Evolutionary conservation across 1,284 basidiomycete species (phyloP).

Genomic region (Mycosarcoma mackinlayi): DNA sequence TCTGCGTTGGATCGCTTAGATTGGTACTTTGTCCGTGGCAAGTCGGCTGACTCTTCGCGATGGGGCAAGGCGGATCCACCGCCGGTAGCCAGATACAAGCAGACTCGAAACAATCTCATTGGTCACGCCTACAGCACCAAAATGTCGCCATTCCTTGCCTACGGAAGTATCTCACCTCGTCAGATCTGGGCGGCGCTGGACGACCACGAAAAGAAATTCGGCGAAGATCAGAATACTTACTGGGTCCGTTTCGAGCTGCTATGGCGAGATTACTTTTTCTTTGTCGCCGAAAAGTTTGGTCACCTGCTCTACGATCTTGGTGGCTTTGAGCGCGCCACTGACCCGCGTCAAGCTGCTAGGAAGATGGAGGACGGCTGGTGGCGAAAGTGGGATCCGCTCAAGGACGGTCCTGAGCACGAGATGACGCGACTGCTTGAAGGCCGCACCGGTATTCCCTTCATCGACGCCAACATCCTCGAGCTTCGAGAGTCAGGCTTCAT

Average conservation of each 20-base stretch:
- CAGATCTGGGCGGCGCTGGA: conserved; percentile 69
- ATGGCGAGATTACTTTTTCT: conserved; percentile 74
- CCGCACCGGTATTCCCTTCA: conserved; percentile 72
- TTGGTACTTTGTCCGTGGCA: conserved; percentile 65
- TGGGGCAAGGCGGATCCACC: conserved; percentile 64
- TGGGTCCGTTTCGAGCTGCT: conserved; percentile 73
- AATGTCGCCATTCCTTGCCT: conserved; percentile 72
- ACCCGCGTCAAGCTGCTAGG: conserved; percentile 69
- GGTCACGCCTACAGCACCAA: conserved; percentile 73
- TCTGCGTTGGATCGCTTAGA: conserved; percentile 61
- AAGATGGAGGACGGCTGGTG: conserved; percentile 67
- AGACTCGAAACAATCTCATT: conserved; percentile 73
- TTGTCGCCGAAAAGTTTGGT: conserved; percentile 69
- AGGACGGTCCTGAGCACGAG: conserved; percentile 51
- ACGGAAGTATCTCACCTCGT: conserved; percentile 72
- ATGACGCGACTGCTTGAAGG: conserved; percentile 71
- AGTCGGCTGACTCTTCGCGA: conserved; percentile 56
- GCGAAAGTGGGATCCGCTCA: conserved; percentile 57
- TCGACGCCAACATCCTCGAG: conserved; percentile 74
- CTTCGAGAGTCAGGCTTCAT: conserved; percentile 70
- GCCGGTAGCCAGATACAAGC: conserved; percentile 71
- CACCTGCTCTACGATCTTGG: conserved; percentile 70
- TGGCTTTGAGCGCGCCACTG: conserved; percentile 71
- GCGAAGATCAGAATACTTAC: conserved; percentile 69
- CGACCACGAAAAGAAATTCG: conserved; percentile 68